phyloP scores from a whole-genome alignment of 129 eudicot species.

The Flaveria trinervia region DNA sequence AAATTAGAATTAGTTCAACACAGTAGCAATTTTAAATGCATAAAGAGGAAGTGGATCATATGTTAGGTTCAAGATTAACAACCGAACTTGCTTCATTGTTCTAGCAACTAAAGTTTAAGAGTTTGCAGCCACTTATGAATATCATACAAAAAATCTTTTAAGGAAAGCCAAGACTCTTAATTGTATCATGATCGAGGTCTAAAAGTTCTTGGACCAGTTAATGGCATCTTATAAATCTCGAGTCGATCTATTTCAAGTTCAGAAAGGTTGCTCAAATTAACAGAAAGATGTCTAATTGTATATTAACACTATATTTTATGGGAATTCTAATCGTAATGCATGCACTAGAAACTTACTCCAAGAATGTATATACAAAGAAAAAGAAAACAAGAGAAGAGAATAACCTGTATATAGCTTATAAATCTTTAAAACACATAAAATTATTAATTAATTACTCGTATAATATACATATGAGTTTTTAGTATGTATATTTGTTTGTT shows the following conservation, averaged over 20 bases:
- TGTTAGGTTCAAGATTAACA: slow-evolving; percentile 1
- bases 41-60: not conserved
- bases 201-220: slow-evolving; percentile 10
- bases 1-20: not conserved
- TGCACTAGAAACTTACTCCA: slow-evolving; percentile 3
- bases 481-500: too few relatives aligned
- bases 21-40: not conserved
- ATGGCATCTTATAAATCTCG: not conserved
- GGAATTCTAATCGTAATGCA: not conserved
- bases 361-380: not conserved
- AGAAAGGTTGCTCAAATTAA: slow-evolving; percentile 14
- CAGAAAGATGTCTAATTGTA: not conserved
- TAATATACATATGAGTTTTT: not conserved
- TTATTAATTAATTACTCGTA: not conserved
- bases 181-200: not conserved
- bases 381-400: not conserved
- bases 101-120: not conserved
- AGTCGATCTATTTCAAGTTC: not conserved
- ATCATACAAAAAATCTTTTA: not conserved
- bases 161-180: not conserved
- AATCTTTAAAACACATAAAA: not conserved
- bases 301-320: not conserved
- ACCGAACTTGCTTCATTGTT: not conserved
- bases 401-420: not conserved
- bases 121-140: not conserved